Evolutionary conservation across 1,284 basidiomycete genomes (phyloP), one percentile per base, ranked within the genome.

Genomic region (Trametes sp.): DNA sequence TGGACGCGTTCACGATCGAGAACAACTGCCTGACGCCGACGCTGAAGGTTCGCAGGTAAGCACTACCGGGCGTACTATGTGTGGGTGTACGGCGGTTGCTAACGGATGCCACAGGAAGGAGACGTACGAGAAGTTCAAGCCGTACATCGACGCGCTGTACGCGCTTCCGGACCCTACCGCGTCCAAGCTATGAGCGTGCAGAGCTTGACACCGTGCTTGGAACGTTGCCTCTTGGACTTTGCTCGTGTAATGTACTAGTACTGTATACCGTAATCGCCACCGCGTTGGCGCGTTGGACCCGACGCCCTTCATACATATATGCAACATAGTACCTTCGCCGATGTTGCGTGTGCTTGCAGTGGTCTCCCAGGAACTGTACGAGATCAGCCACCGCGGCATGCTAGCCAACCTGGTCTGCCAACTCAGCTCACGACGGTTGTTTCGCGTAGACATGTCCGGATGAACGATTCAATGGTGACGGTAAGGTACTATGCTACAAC

Each of bases 11-110:
- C 81, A 87, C 83, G 16, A 78, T 92, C 19, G 92, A 94, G 45
- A 88, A 94, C 67, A 85, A 84, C 54, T 88, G 91, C 23, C 71
- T 95, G 74, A 95, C 93, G 1, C 93, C 94, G 10, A 95, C 93
- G 19, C 77, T 95, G 77, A 95, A 95, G 78, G 77, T 94, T 54
- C 86, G 89, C 64, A 83, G 93, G 81, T 81, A 38, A 49, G 77
- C 67, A 23, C 19, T 46, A 6, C 28, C 24, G 26, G 19, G 23
- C 33, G 8, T 10, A 4, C 4, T 8, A 1, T 16, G 11, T n/a
- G n/a, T n/a, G n/a, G n/a, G n/a, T n/a, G 9, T 5, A 16, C 7
- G n/a, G 41, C 14, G 26, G 45, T 16, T 0, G n/a, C 59, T 41
- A 24, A 48, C 9, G 2, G 9, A 19, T 4, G 7, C 1, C 8